A percentile compares a stretch with the other conserved stretches of the same genome.
Conservation (phyloP, 2,329 filamentous ascomycete genomes). For the Nemania abortiva region DNA sequence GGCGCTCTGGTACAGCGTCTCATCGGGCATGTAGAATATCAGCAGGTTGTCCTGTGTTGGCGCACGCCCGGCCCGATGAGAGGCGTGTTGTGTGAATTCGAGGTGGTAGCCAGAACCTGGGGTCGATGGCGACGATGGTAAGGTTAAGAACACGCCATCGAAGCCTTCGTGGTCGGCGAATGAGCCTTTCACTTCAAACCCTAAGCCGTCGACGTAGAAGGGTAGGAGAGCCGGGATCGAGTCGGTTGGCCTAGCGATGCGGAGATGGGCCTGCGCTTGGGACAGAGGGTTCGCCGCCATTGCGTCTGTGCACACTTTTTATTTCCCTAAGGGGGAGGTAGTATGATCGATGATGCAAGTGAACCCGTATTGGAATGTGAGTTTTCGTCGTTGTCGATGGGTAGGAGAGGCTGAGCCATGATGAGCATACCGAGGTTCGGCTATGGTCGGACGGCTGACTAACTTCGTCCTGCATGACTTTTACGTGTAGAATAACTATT, state of each 20-base stretch:
- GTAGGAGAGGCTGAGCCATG: conserved; percentile 10
- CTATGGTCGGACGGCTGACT: conserved; percentile 9
- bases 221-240: conserved; percentile 33
- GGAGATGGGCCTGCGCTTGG: conserved; percentile 31
- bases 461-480: conserved; percentile 5
- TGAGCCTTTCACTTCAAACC: conserved; percentile 25
- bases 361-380: neutral
- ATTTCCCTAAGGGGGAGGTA: neutral
- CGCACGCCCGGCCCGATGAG: conserved; percentile 35
- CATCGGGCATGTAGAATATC: conserved; percentile 35
- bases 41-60: conserved; percentile 38
- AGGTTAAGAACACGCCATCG: conserved; percentile 30
- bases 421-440: conserved; percentile 22
- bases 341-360: neutral
- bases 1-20: conserved; percentile 26
- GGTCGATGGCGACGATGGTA: conserved; percentile 21
- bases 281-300: conserved; percentile 33
- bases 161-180: conserved; percentile 36
- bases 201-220: conserved; percentile 39
- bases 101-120: conserved; percentile 34
- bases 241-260: conserved; percentile 38
- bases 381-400: neutral
- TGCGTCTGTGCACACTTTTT: neutral
- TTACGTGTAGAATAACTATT: neutral
- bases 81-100: conserved; percentile 35